Evolutionary conservation across 2,329 filamentous ascomycete genomes (phyloP).

Genomic region (Purpureocillium lavendulum): DNA sequence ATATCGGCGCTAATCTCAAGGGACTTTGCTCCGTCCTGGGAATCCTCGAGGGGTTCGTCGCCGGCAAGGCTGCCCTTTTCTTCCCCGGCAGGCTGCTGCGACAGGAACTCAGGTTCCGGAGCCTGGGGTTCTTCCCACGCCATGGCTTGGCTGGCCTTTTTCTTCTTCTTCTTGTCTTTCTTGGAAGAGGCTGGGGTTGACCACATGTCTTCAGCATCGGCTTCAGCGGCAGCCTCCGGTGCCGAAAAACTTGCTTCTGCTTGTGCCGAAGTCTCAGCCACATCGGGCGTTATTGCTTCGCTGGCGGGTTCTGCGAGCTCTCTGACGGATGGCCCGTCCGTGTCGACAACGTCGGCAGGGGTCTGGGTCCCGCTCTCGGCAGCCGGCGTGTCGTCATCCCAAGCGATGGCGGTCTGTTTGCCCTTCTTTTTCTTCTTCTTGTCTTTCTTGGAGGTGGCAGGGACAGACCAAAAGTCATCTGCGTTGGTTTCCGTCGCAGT

Average conservation of each 20-base stretch:
- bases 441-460: slow-evolving; percentile 5
- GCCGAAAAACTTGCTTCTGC: too few species aligned
- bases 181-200: slow-evolving; percentile 1
- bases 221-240: neutral
- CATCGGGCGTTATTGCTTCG: neutral
- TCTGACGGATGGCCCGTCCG: too few species aligned
- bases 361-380: neutral
- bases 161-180: slow-evolving; percentile 5
- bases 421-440: slow-evolving; percentile 8
- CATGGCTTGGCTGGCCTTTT: neutral
- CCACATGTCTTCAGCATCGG: slow-evolving; percentile 4
- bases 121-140: neutral
- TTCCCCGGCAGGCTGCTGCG: neutral
- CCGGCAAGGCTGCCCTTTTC: neutral
- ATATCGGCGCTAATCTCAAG: too few species aligned
- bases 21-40: neutral
- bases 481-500: neutral
- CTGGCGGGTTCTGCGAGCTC: too few species aligned
- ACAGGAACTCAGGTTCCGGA: neutral
- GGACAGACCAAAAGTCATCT: neutral
- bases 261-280: neutral
- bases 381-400: neutral
- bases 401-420: neutral
- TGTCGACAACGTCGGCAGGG: neutral
- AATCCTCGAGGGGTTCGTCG: neutral